phyloP scores from a whole-genome alignment of 2,329 filamentous ascomycete genomes.

The Botryotinia convoluta region DNA sequence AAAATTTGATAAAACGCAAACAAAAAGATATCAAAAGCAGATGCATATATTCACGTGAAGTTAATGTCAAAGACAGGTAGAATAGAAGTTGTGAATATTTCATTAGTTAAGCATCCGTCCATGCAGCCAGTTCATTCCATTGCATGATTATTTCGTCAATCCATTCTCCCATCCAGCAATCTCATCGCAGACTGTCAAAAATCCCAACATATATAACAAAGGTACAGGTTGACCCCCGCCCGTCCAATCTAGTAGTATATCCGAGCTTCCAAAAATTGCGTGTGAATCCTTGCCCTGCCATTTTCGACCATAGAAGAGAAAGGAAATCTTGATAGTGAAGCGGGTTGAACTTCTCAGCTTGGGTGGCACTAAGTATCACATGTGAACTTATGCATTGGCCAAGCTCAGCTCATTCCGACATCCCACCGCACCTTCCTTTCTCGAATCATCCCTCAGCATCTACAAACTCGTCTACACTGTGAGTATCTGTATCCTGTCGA shows the following conservation, averaged over 20 bases:
- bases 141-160: not conserved
- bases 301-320: not conserved
- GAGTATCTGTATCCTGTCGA: slow-evolving; percentile 35
- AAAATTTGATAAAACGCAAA: not conserved
- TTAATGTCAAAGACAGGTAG: not conserved
- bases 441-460: slow-evolving; percentile 34
- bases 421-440: not conserved
- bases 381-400: not conserved
- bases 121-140: not conserved
- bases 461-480: slow-evolving; percentile 38
- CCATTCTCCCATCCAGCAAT: not conserved
- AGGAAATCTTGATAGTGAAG: not conserved
- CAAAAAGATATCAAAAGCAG: not conserved
- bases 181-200: slow-evolving; percentile 2
- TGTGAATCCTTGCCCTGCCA: not conserved
- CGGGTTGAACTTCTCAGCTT: not conserved
- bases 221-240: slow-evolving; percentile 15
- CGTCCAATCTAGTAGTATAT: slow-evolving; percentile 17
- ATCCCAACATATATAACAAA: slow-evolving; percentile 12
- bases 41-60: not conserved
- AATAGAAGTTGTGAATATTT: slow-evolving; percentile 2
- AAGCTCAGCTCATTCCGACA: not conserved
- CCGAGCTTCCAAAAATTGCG: not conserved
- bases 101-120: slow-evolving; percentile 1
- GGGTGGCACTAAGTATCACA: not conserved